Conservation (phyloP, 768 basidiomycete genomes). For the Calocera viscosa region DNA sequence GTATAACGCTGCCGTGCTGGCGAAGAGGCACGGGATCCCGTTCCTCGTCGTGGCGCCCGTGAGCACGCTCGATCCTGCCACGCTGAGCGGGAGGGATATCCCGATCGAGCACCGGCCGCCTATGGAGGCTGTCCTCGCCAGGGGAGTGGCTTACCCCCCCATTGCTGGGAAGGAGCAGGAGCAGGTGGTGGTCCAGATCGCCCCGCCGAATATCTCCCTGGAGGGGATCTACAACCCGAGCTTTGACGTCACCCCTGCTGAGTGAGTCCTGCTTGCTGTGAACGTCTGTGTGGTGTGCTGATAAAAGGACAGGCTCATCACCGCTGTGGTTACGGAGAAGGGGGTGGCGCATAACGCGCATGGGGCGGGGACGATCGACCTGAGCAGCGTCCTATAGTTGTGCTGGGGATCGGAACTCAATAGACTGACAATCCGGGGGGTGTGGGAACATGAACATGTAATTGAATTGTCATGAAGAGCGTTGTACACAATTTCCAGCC, state of each 20-base stretch:
- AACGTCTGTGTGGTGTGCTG: neutral
- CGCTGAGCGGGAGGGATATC: conserved; percentile 61
- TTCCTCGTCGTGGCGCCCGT: conserved; percentile 91
- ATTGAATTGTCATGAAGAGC: too few species aligned
- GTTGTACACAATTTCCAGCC: too few species aligned
- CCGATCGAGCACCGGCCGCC: conserved; percentile 87
- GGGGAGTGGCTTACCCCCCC: conserved; percentile 61
- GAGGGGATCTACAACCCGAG: conserved; percentile 76
- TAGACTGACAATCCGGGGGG: too few species aligned
- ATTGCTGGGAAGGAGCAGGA: conserved; percentile 36
- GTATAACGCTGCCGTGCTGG: conserved; percentile 89
- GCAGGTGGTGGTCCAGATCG: conserved; percentile 73
- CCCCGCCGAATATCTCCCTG: conserved; percentile 46
- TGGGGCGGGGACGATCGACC: conserved; percentile 48
- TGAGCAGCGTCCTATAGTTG: conserved; percentile 45
- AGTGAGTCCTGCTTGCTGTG: conserved; percentile 20
- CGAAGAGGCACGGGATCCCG: conserved; percentile 72
- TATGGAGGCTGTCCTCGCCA: conserved; percentile 76
- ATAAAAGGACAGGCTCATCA: conserved; percentile 41
- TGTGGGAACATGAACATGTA: too few species aligned
- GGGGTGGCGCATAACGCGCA: conserved; percentile 69
- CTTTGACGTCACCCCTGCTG: conserved; percentile 92
- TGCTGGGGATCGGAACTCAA: too few species aligned
- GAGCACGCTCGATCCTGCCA: conserved; percentile 78
- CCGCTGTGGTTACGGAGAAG: conserved; percentile 90